These are phyloP conservation scores for Liriodendron chinense DNA, from an alignment of 164 flowering plant species.

Conservation along the genomic window DNA sequence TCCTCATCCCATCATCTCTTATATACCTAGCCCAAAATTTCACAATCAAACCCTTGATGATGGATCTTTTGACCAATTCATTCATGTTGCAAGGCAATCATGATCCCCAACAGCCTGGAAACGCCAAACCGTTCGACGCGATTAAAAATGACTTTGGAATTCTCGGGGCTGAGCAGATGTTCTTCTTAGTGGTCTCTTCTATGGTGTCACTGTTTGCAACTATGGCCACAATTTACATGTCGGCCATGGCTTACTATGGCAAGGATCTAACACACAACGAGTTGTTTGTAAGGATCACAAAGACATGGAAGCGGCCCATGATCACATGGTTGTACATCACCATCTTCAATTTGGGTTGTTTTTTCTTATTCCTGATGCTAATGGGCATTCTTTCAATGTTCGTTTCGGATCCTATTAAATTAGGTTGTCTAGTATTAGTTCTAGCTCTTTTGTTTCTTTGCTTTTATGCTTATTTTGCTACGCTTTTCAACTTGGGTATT, in stretches of 20 bases:
- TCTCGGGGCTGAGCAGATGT: slow-evolving; percentile 1
- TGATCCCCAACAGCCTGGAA: not conserved
- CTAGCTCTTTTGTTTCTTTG: not conserved
- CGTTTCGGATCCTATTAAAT: too few species aligned
- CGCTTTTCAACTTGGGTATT: slow-evolving; percentile 21
- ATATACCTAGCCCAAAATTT: not conserved
- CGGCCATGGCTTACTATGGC: not conserved
- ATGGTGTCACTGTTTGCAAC: slow-evolving; percentile 9
- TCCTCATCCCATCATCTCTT: slow-evolving; percentile 2
- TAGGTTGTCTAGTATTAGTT: not conserved
- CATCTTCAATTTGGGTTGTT: not conserved
- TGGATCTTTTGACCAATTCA: not conserved
- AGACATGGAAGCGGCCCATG: slow-evolving; percentile 19
- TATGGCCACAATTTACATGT: not conserved
- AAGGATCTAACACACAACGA: slow-evolving; percentile 10
- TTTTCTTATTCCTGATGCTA: not conserved
- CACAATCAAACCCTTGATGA: not conserved
- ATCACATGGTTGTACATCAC: slow-evolving; percentile 17
- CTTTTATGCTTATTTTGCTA: slow-evolving; percentile 9
- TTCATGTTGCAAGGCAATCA: not conserved
- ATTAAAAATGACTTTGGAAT: not conserved
- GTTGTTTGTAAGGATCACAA: slow-evolving; percentile 4
- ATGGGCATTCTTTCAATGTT: not conserved
- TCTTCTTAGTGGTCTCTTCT: slow-evolving; percentile 11
- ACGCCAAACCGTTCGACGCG: not conserved